Evolutionary conservation across 306 rosid genomes (phyloP), one percentile per base, ranked within the genome.

Genomic region (Ammopiptanthus mongolicus): DNA sequence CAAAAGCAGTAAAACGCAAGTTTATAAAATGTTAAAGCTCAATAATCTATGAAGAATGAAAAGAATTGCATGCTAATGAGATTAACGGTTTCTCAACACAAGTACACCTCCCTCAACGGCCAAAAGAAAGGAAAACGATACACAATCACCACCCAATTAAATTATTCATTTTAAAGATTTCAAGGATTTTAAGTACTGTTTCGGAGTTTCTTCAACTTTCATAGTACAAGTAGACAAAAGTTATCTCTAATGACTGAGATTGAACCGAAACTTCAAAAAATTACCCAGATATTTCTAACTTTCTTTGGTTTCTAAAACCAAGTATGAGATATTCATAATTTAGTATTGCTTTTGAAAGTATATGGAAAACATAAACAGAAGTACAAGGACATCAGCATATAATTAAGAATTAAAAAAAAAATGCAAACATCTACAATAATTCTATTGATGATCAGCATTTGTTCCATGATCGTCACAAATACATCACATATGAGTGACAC

Each of bases 401-500:
- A 31, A 34, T 41, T 51, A 66, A 58, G 22, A 47, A 8, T 33
- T n/a, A n/a, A n/a, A n/a, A n/a, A n/a, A n/a, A n/a, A n/a, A n/a
- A n/a, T n/a, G 48, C 71, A 34, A 22, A 61, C 64, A 50, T 80
- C 34, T 53, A 62, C 31, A 62, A 34, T 36, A 34, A 31, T 46
- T 65, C 29, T 22, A 58, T n/a, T 5, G 75, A 76, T 36, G 25
- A 66, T 66, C 78, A 18, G 61, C 71, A 67, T 42, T 77, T 22
- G 44, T 47, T 59, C 33, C n/a, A 59, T 28, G 41, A 70, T 60
- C 55, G 52, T 61, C 18, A 72, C 37, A 34, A 36, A 39, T 22
- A 74, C 34, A 56, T 28, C 19, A 57, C 23, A 17, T 60, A 51
- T 31, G 50, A 81, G 67, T 18, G 82, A 78, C 82, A 86, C 88